Conservation (phyloP, 108 stramenopile genomes). For the Skeletonema potamos region DNA sequence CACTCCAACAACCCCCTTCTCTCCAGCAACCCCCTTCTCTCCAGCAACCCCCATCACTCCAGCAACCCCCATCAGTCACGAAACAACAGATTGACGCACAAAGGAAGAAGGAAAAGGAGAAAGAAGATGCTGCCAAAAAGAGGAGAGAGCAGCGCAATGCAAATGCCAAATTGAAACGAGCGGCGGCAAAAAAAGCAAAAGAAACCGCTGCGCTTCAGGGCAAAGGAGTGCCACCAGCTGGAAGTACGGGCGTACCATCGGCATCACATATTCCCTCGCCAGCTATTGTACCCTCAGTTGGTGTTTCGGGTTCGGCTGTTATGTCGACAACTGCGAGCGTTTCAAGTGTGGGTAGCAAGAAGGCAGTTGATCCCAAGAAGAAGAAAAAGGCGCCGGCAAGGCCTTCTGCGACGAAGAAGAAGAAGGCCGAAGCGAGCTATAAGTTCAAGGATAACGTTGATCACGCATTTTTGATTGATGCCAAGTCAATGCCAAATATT, state of each 20-base stretch:
- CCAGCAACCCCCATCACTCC: not conserved
- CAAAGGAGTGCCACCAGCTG: not conserved
- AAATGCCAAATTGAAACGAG: constrained; percentile 23
- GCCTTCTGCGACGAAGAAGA: constrained; percentile 14
- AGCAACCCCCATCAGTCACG: not conserved
- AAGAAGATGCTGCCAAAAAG: constrained; percentile 12
- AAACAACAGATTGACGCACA: constrained; percentile 16
- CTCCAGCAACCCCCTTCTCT: not conserved
- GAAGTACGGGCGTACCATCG: not conserved
- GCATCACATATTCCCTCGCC: not conserved
- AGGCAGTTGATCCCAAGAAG: constrained; percentile 2
- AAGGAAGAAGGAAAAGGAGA: constrained; percentile 12
- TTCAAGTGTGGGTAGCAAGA: constrained; percentile 7
- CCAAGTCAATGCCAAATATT: constrained; percentile 52
- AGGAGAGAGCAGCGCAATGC: constrained; percentile 18
- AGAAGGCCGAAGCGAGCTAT: constrained; percentile 28
- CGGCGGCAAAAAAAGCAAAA: constrained; percentile 34
- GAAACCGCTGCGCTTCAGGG: constrained; percentile 9
- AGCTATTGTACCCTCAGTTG: not conserved
- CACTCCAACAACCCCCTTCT: constrained; percentile 4
- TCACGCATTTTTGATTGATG: constrained; percentile 74
- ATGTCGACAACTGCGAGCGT: constrained; percentile 4
- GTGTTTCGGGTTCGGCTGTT: not conserved
- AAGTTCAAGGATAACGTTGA: constrained; percentile 76
- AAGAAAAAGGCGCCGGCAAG: constrained; percentile 4